Evolutionary conservation across 768 basidiomycete genomes (phyloP).

Genomic region (Cystobasidium tubakii): DNA sequence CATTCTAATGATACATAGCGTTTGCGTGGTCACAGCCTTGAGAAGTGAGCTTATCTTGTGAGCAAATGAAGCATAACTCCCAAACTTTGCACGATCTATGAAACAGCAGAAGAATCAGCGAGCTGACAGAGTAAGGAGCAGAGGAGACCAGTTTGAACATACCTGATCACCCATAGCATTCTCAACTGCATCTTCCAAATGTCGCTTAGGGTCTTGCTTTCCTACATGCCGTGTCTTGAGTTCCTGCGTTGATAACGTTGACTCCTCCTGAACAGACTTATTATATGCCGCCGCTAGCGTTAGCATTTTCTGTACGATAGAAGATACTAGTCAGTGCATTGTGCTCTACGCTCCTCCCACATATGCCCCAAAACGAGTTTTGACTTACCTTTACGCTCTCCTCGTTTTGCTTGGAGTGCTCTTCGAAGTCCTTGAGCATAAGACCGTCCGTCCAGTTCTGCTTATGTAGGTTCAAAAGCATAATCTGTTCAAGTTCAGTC

Average conservation of each 20-base stretch:
- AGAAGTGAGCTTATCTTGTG: slow-evolving; percentile 9
- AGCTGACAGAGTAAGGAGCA: neutral
- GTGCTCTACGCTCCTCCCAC: too few relatives aligned
- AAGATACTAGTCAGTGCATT: too few relatives aligned
- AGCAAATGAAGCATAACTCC: slow-evolving; percentile 36
- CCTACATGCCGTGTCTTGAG: slow-evolving; percentile 69
- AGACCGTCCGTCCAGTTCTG: slow-evolving; percentile 98
- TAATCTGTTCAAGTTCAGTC: slow-evolving; percentile 93
- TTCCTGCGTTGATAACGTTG: slow-evolving; percentile 85
- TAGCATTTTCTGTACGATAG: slow-evolving; percentile 72
- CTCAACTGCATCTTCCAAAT: slow-evolving; percentile 94
- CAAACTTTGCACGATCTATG: slow-evolving; percentile 30
- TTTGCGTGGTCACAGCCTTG: neutral
- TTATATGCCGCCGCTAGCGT: slow-evolving; percentile 87
- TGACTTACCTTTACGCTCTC: slow-evolving; percentile 66
- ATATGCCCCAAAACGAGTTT: neutral
- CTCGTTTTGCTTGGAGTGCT: slow-evolving; percentile 82
- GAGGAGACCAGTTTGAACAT: neutral
- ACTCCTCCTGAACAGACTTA: slow-evolving; percentile 95
- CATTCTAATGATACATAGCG: neutral
- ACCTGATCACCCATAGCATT: slow-evolving; percentile 90
- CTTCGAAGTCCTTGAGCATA: slow-evolving; percentile 79
- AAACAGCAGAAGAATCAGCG: neutral
- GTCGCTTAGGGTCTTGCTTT: slow-evolving; percentile 69
- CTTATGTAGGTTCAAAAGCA: slow-evolving; percentile 99